These are phyloP conservation scores for Skeletonema grethae DNA, from an alignment of 108 stramenopile species.

Conservation along the genomic window DNA sequence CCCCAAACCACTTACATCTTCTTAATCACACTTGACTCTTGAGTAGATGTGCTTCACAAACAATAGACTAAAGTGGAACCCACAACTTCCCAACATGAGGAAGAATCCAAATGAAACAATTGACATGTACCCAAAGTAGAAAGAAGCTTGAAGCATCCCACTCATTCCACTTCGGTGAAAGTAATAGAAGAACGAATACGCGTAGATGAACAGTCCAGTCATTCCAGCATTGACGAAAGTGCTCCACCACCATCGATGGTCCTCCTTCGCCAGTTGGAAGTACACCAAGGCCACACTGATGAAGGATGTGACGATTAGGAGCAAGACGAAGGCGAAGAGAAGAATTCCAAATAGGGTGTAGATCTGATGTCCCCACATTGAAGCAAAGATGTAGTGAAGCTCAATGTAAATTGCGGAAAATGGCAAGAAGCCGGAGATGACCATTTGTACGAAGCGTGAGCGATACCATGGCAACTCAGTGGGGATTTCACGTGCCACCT, in stretches of 20 bases:
- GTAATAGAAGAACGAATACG: slow-evolving; percentile 96
- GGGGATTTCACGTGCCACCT: slow-evolving; percentile 95
- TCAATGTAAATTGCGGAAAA: slow-evolving; percentile 99
- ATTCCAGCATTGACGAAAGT: slow-evolving; percentile 94
- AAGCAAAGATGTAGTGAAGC: slow-evolving; percentile 96
- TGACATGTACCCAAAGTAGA: slow-evolving; percentile 99
- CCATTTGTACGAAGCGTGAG: slow-evolving; percentile 67
- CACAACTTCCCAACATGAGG: slow-evolving; percentile 95
- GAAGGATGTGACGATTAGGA: slow-evolving; percentile 91
- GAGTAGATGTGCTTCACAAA: slow-evolving; percentile 97
- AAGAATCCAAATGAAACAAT: slow-evolving; percentile 92
- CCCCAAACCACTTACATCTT: not conserved
- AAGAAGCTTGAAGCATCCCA: slow-evolving; percentile 91
- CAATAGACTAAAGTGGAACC: slow-evolving; percentile 90
- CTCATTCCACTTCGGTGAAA: slow-evolving; percentile 94
- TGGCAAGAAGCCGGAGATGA: slow-evolving; percentile 98
- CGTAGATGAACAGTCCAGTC: slow-evolving; percentile 95
- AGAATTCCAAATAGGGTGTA: slow-evolving; percentile 99
- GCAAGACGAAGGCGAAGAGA: slow-evolving; percentile 90
- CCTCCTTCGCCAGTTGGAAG: slow-evolving; percentile 97
- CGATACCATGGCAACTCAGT: slow-evolving; percentile 84
- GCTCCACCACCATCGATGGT: slow-evolving; percentile 99
- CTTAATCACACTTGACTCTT: slow-evolving; percentile 93
- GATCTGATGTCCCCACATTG: slow-evolving; percentile 99
- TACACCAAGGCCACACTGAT: slow-evolving; percentile 95